Evolutionary conservation across 345 rosid genomes (phyloP).

Genomic region (Erucastrum elatum): DNA sequence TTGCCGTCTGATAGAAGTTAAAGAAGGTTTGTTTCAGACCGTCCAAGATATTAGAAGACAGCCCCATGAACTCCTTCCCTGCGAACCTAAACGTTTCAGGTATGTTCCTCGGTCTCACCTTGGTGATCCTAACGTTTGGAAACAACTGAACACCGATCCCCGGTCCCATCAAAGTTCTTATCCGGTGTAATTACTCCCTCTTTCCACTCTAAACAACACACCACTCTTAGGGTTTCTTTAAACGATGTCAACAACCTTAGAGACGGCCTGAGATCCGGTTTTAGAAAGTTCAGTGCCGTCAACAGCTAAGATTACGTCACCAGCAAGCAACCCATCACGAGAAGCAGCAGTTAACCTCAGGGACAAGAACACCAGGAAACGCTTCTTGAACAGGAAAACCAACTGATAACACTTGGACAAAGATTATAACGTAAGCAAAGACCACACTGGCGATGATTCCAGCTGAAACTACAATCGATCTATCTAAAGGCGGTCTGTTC

Average conservation of each 20-base stretch:
- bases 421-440: constrained; percentile 66
- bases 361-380: constrained; percentile 89
- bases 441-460: constrained; percentile 60
- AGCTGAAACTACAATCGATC: constrained; percentile 82
- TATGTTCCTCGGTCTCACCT: no score
- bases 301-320: constrained; percentile 72
- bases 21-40: constrained; percentile 78
- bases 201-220: no score
- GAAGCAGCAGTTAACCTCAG: constrained; percentile 94
- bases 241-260: constrained; percentile 67
- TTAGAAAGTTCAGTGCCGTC: constrained; percentile 57
- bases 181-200: no score
- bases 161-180: no score
- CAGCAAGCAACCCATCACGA: constrained; percentile 82
- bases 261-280: constrained; percentile 61
- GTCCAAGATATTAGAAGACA: constrained; percentile 69
- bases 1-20: constrained; percentile 84
- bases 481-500: constrained; percentile 76
- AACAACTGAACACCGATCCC: no score
- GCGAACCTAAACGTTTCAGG: constrained; percentile 69
- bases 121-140: no score
- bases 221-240: constrained; percentile 40
- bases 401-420: constrained; percentile 77
- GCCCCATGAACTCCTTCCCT: constrained; percentile 74
- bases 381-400: constrained; percentile 95